Base-by-base conservation (phyloP, 352 stramenopile species). In the Phytophthora pini region DNA sequence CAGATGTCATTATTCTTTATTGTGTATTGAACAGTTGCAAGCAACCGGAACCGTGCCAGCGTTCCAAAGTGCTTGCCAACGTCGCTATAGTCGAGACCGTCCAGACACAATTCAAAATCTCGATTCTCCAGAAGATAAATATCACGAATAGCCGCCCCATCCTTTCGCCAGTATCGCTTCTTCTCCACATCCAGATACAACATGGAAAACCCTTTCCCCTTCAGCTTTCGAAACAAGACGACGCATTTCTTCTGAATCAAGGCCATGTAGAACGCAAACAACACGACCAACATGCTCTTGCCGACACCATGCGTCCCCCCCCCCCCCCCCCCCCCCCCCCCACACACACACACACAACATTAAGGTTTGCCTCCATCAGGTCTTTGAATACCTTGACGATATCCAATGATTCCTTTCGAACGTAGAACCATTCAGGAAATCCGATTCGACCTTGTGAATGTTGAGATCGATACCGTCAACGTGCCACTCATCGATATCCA, bases 381-480 rank as follows among this genome's bases (percentile, higher is more conserved):
- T 5, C 24, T 1, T 61, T 54, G 51, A 69, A 68, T 54, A 76
- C 36, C 54, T 76, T 55, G 54, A 77, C 51, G 31, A 77, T 74
- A 41, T 74, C 58, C 31, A 66, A 48, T 12, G 41, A 59, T 59
- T 74, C 64, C 59, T 71, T 61, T 29, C 69, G 64, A 67, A 66
- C 69, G 36, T 74, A 77, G 36, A 74, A 77, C 55, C 60, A 74
- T 13, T 61, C 51, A 22, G 55, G 69, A 17, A 77, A 69, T 74
- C 64, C 24, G 65, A 22, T 58, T 72, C 69, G 56, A 77, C 17
- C 17, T 22, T 26, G 55, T 40, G 15, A 64, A 77, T 77, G 51
- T 58, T 15, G 48, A 74, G 63, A 43, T 27, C 22, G 56, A 71
- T 36, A 22, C 56, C 56, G 61, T 56, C 56, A 61, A 67, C n/a